Percentiles rank a stretch among this genome's conserved stretches.
These are phyloP conservation scores for Trichoderma harzianum DNA, from an alignment of 2,329 filamentous ascomycete species.

Conservation along the genomic window DNA sequence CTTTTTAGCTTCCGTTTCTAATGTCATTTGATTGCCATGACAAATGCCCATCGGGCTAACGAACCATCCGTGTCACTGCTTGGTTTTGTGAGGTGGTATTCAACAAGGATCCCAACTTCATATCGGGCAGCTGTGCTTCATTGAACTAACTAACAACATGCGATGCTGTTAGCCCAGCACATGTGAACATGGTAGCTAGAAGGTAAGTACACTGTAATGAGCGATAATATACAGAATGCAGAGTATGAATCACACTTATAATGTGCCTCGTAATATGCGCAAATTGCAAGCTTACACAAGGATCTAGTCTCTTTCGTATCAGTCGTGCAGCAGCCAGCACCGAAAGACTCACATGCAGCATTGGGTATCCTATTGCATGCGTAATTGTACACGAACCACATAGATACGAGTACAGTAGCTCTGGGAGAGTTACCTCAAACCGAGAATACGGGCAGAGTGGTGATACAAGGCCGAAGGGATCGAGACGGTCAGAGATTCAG, in stretches of 20 bases:
- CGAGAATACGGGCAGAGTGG: background rate
- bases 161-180: background rate
- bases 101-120: background rate
- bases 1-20: background rate
- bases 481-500: slow-evolving; percentile 12
- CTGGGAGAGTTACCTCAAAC: background rate
- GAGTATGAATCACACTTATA: background rate
- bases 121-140: background rate
- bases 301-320: background rate
- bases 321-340: background rate
- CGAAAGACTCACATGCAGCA: background rate
- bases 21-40: background rate
- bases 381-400: background rate
- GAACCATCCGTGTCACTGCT: background rate
- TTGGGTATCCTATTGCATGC: background rate
- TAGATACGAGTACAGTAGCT: background rate
- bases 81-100: background rate
- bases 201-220: background rate
- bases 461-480: background rate
- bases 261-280: background rate
- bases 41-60: background rate
- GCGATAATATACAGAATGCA: background rate
- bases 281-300: background rate
- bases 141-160: background rate
- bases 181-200: background rate